These are phyloP conservation scores for Dactylellina drechsleri DNA, from an alignment of 2,329 filamentous ascomycete genomes.

Conservation along the genomic window DNA sequence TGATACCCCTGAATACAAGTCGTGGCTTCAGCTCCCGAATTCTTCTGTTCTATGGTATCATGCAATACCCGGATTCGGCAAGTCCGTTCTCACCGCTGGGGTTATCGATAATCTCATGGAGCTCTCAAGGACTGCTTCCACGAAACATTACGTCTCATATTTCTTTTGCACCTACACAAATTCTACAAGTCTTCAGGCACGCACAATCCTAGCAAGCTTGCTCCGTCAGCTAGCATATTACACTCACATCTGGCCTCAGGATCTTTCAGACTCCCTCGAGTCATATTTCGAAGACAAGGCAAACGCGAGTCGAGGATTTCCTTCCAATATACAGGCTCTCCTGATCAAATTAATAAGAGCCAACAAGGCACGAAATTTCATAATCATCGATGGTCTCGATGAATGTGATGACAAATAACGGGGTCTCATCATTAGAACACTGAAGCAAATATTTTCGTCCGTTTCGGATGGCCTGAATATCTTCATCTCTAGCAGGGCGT, in stretches of 20 bases:
- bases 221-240: constrained; percentile 56
- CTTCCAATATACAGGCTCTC: constrained; percentile 14
- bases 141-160: constrained; percentile 54
- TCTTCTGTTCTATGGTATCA: constrained; percentile 58
- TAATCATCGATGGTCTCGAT: constrained; percentile 61
- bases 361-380: constrained; percentile 49
- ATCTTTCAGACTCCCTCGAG: constrained; percentile 19
- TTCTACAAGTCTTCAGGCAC: constrained; percentile 53
- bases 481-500: constrained; percentile 59
- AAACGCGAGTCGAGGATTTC: constrained; percentile 23
- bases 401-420: constrained; percentile 59
- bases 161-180: constrained; percentile 58
- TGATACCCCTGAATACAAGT: constrained; percentile 56
- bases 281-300: constrained; percentile 37
- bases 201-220: constrained; percentile 57
- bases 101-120: constrained; percentile 31
- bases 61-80: constrained; percentile 46
- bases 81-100: constrained; percentile 39
- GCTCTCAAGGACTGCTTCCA: not conserved
- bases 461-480: constrained; percentile 54
- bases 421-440: constrained; percentile 39
- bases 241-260: constrained; percentile 7
- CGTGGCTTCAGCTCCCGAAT: constrained; percentile 55
- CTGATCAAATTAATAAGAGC: constrained; percentile 19
- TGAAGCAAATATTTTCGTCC: constrained; percentile 24